Conservation (phyloP, 129 eudicot species). For the Scalesia atractyloides region DNA sequence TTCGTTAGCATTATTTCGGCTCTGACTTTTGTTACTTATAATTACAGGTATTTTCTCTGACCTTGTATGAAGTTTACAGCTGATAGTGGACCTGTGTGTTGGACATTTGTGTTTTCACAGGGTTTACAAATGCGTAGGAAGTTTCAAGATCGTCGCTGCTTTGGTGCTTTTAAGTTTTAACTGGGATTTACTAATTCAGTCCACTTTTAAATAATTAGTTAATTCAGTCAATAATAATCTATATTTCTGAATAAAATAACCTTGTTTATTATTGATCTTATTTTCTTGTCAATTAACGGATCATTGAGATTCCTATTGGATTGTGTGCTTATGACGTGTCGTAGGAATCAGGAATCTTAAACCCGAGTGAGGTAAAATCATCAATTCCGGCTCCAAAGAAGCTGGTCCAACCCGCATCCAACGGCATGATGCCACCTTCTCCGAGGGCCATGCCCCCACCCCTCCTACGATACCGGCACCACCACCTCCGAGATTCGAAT, state of each 20-base stretch:
- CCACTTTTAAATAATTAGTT: slow-evolving; percentile 24
- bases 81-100: slow-evolving; percentile 82
- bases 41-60: slow-evolving; percentile 99
- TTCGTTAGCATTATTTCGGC: slow-evolving; percentile 11
- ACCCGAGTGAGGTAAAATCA: slow-evolving; percentile 45
- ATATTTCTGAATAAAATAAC: too few relatives aligned
- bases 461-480: slow-evolving; percentile 27
- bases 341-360: slow-evolving; percentile 57
- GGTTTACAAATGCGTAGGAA: slow-evolving; percentile 45
- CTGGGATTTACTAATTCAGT: slow-evolving; percentile 30
- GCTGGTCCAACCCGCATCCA: slow-evolving; percentile 42
- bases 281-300: slow-evolving; percentile 21
- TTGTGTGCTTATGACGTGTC: slow-evolving; percentile 42
- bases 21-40: slow-evolving; percentile 57
- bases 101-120: slow-evolving; percentile 85
- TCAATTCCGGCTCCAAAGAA: slow-evolving; percentile 51
- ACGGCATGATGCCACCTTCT: slow-evolving; percentile 40
- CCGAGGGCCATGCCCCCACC: slow-evolving; percentile 27
- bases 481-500: slow-evolving; percentile 40
- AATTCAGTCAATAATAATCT: too few relatives aligned
- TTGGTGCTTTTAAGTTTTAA: slow-evolving; percentile 36
- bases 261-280: slow-evolving; percentile 7
- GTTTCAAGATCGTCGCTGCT: slow-evolving; percentile 39
- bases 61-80: slow-evolving; percentile 96
- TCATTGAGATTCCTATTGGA: slow-evolving; percentile 31